Base-by-base conservation (phyloP, 306 rosid genomes). In the Casuarina equisetifolia region DNA sequence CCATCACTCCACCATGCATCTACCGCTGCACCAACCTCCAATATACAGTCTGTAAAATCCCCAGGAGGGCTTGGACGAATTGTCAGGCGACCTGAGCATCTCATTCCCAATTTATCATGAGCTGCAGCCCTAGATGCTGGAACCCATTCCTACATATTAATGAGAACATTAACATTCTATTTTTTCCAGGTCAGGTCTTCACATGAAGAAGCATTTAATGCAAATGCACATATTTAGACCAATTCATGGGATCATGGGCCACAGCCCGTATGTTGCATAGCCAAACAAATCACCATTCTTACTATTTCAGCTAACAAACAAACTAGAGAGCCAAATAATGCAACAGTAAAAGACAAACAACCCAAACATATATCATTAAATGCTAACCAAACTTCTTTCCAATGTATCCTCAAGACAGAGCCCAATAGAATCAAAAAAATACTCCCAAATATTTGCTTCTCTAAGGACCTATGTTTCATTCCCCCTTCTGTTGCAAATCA, bases 1-100 rank as follows among this genome's bases (percentile, higher is more conserved):
- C 96, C 94, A 61, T 90, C 96, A 72, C 89, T 43, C 88, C 92
- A 90, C 96, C 93, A 86, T 40, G 89, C 97, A 85, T 92, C 97
- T 64, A 92, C 97, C 32, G 90, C 72, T 12, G 80, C 78, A 58
- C 97, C 97, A 85, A 89, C 77, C 85, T 85, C 91, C 61, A 86
- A 75, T 52, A 25, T 69, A 46, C 16, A 49, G 45, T 67, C 75
- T 25, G 74, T 66, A 77, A 71, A 53, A 71, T 67, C 83, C 61
- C 79, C 78, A 46, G 90, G 91, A 80, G 83, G 87, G 78, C 75
- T 49, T 39, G 97, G 96, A 32, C 97, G 88, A 36, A 88, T 79
- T 55, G 89, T 87, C 78, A 86, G 81, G 82, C 97, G 96, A 74
- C 94, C 92, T 42, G 85, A 53, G 85, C 80, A 86, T 78, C 97